Evolutionary conservation across 805 yeast genomes (phyloP).

Genomic region (Saccharomycopsis babjevae): DNA sequence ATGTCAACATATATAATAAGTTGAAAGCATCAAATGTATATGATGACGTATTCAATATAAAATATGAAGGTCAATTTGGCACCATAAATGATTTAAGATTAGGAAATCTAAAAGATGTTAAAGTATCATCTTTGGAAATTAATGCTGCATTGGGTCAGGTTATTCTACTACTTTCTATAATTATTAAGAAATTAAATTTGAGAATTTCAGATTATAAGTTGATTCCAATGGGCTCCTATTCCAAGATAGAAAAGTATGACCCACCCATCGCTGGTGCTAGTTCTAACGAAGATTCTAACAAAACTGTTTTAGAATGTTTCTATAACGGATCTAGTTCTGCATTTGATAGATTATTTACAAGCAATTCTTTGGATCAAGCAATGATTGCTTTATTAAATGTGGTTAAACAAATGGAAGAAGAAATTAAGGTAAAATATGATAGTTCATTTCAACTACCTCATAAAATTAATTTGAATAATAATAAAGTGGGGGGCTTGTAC

Average conservation of each 20-base stretch:
- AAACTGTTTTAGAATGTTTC: slow-evolving; percentile 43
- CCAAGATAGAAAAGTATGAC: slow-evolving; percentile 51
- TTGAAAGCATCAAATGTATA: slow-evolving; percentile 72
- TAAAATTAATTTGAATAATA: slow-evolving; percentile 42
- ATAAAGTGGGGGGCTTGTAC: slow-evolving; percentile 66
- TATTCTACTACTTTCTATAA: slow-evolving; percentile 55
- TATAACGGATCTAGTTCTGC: slow-evolving; percentile 61
- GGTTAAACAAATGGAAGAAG: slow-evolving; percentile 39
- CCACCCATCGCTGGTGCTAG: background rate
- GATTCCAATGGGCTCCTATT: slow-evolving; percentile 77
- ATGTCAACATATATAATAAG: slow-evolving; percentile 55
- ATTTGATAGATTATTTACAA: slow-evolving; percentile 59
- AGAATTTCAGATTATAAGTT: slow-evolving; percentile 50
- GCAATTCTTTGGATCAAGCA: slow-evolving; percentile 68
- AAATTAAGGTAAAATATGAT: slow-evolving; percentile 22
- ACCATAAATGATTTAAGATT: slow-evolving; percentile 77
- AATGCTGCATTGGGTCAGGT: slow-evolving; percentile 89
- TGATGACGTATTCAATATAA: slow-evolving; percentile 72
- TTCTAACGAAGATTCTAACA: slow-evolving; percentile 16
- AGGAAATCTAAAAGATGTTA: slow-evolving; percentile 52
- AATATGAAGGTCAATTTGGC: slow-evolving; percentile 77
- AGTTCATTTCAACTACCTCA: slow-evolving; percentile 59
- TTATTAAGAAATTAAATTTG: slow-evolving; percentile 46
- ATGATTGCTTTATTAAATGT: slow-evolving; percentile 70
- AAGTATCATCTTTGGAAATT: slow-evolving; percentile 82